Percentiles rank a stretch among this genome's conserved stretches.
phyloP scores from a whole-genome alignment of 257 asterid genomes.

The Anisodus tanguticus region DNA sequence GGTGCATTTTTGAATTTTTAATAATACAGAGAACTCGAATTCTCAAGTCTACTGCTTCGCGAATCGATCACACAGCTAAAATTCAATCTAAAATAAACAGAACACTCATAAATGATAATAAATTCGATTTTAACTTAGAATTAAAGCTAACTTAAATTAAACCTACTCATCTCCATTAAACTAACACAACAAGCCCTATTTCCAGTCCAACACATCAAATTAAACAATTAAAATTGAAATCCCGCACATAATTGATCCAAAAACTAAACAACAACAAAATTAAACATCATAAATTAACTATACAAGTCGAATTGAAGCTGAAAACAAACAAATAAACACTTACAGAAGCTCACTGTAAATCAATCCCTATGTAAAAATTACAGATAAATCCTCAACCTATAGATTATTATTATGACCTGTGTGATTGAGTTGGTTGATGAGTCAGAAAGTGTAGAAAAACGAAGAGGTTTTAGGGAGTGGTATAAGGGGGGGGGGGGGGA shows the following conservation, averaged over 20 bases:
- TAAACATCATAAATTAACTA: not conserved
- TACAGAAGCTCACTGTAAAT: not conserved
- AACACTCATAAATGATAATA: not conserved
- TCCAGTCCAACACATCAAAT: not conserved
- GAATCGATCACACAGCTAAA: not conserved
- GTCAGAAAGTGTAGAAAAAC: conserved; percentile 22
- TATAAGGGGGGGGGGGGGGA: not conserved
- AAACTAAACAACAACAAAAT: not conserved
- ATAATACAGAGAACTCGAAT: not conserved
- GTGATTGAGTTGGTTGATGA: conserved; percentile 19
- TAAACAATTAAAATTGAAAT: not conserved
- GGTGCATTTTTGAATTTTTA: not conserved
- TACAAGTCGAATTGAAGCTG: conserved; percentile 12
- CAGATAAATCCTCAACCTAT: not conserved
- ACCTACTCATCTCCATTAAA: not conserved
- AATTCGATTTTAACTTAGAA: not conserved
- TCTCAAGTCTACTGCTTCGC: not conserved
- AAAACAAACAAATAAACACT: conserved; percentile 2
- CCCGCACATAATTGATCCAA: not conserved
- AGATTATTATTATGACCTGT: not conserved
- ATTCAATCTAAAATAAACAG: not conserved
- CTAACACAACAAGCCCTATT: conserved; percentile 21
- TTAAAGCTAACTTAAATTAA: not conserved
- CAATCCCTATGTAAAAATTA: not conserved
- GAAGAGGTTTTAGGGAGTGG: not conserved